Conservation (phyloP, 2,329 filamentous ascomycete species). For the Apiospora saccharicola region DNA sequence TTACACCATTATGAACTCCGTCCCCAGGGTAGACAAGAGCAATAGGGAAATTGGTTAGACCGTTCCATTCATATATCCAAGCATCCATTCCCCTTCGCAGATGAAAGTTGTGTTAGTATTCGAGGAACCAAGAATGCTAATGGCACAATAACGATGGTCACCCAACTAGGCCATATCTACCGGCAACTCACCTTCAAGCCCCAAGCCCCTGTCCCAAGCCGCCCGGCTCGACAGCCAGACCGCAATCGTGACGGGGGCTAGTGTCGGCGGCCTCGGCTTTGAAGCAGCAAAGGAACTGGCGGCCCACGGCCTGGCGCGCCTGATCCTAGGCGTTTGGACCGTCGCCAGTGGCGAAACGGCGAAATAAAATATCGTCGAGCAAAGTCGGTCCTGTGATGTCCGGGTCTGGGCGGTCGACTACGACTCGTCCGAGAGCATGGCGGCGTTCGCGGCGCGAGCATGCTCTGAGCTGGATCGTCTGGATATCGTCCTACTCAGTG, state of each 20-base stretch:
- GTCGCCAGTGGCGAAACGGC: constrained; percentile 29
- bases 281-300: constrained; percentile 34
- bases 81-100: too few relatives aligned
- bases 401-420: constrained; percentile 32
- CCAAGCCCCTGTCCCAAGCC: constrained; percentile 27
- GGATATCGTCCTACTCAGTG: constrained; percentile 32
- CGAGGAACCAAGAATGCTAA: neutral
- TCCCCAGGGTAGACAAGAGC: too few relatives aligned
- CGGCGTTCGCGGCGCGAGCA: constrained; percentile 28
- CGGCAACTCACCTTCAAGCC: constrained; percentile 32
- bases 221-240: constrained; percentile 30
- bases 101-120: too few relatives aligned
- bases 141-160: neutral
- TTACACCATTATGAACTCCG: neutral
- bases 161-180: neutral
- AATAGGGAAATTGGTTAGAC: too few relatives aligned
- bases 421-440: constrained; percentile 32
- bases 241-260: constrained; percentile 33
- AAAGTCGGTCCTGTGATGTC: constrained; percentile 28
- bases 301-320: constrained; percentile 30
- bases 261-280: constrained; percentile 31
- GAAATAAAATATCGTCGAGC: too few relatives aligned
- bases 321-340: constrained; percentile 32
- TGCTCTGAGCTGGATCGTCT: constrained; percentile 29
- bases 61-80: too few relatives aligned